Evolutionary conservation across 331 rosid genomes (phyloP), one percentile per base, ranked within the genome.

Genomic region (Acacia pycnantha): DNA sequence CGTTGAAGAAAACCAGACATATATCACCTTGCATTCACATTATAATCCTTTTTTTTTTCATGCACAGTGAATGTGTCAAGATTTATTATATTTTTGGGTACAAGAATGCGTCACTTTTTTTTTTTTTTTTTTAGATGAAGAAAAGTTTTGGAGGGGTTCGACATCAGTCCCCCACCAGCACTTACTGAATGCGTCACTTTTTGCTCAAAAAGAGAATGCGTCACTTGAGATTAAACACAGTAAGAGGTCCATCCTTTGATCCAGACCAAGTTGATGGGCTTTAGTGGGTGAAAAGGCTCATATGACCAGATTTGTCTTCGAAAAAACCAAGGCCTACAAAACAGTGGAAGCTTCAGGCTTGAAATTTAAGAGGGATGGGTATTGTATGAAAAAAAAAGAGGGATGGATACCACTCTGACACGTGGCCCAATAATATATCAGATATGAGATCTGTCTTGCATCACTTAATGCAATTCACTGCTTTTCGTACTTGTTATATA

Each of bases 391-490:
- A 2, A 29, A 29, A 29, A 29, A 65, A 65, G 50, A 58, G 27
- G 51, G 70, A 75, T n/a, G 75, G 78, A 15, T n/a, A 70, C 44
- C 31, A 8, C 11, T 75, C 70, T 58, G 54, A 75, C 79, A 75
- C 70, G 43, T 56, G 54, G 67, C n/a, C 62, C 50, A 47, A 15
- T 11, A 43, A 43, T 27, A 48, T 73, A 26, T 62, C 37, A 22
- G 3, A 3, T 26, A 16, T 40, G 53, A 11, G 51, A 0, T 33
- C 53, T 29, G 77, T 73, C 66, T 73, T 51, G 66, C 46, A 18
- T 31, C 47, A 9, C 2, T 19, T 9, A 31, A 31, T 51, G 65
- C n/a, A n/a, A n/a, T n/a, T n/a, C n/a, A n/a, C n/a, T n/a, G n/a
- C n/a, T n/a, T n/a, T n/a, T n/a, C n/a, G n/a, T n/a, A n/a, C n/a